Evolutionary conservation across 257 asterid species (phyloP), one percentile per base, ranked within the genome.

Genomic region (Anisodus acutangulus): DNA sequence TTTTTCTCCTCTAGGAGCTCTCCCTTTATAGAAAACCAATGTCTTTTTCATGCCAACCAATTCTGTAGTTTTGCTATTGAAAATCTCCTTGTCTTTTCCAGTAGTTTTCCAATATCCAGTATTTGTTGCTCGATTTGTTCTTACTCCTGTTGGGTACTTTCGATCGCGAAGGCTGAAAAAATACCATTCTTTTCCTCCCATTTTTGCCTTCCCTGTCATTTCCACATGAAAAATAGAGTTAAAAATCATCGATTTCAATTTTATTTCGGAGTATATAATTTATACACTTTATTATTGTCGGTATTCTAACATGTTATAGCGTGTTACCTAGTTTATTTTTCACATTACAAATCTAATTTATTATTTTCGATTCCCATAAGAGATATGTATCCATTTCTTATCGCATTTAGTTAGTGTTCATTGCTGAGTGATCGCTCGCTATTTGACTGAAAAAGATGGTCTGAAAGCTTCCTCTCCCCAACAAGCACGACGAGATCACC

Each of bases 1-100:
- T 83, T 95, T 95, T 84, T 95, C 98, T 22, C 99, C 99, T 87
- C 99, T 90, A 0, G 99, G 99, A 84, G 99, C 99, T 87, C 99
- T 92, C 84, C 99, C 99, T 88, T 78, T 88, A 84, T 95, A 95
- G 45, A 95, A 95, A 57, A 95, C 98, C 88, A 95, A 86, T 0
- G 99, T 95, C 66, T 95, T 95, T 95, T 95, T 95, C 98, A 95
- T 92, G 3, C 99, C 99, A 4, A 92, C 92, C 67, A 92, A 53
- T 84, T 94, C 99, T 12, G 94, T 86, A 13, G 91, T 94, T 72
- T 83, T 88, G 87, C 95, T 91, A 88, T 91, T 91, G 89, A 86
- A 92, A 63, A 95, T 93, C 84, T 95, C 99, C 88, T 91, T 95
- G 86, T 95, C 99, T 87, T 95, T 95, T 19, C 99, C 99, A 2